Percentiles rank a stretch among this genome's conserved stretches.
Evolutionary conservation across 441 rosid species (phyloP).

Genomic region (Croton laevigatus): DNA sequence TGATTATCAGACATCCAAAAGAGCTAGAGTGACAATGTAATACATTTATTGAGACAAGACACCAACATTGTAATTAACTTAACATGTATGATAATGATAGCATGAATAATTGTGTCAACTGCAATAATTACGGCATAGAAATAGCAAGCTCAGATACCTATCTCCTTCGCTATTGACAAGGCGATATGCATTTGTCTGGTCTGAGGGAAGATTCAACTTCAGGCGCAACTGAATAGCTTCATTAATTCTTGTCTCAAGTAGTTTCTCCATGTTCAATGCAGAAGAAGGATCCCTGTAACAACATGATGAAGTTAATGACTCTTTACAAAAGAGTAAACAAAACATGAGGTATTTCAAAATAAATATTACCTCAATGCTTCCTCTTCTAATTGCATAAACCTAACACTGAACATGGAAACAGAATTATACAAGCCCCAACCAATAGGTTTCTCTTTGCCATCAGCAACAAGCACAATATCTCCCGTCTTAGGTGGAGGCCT

Average conservation of each 20-base stretch:
- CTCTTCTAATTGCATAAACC: conserved; percentile 90
- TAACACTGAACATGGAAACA: conserved; percentile 81
- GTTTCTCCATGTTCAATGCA: conserved; percentile 70
- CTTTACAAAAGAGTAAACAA: conserved; percentile 6
- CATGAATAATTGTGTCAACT: too few relatives aligned
- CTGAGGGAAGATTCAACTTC: conserved; percentile 70
- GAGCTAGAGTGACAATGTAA: neutral
- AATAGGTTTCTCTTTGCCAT: conserved; percentile 74
- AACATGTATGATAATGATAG: neutral
- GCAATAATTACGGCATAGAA: neutral
- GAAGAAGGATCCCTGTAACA: conserved; percentile 66
- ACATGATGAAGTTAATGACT: conserved; percentile 14
- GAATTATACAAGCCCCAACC: conserved; percentile 93
- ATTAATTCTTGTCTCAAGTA: conserved; percentile 58
- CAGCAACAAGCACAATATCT: conserved; percentile 84
- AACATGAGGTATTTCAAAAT: neutral
- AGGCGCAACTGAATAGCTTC: conserved; percentile 58
- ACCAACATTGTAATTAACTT: neutral
- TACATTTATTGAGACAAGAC: neutral
- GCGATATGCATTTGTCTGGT: conserved; percentile 73
- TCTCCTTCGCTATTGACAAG: conserved; percentile 91
- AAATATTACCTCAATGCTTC: conserved; percentile 54
- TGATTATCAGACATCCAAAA: neutral
- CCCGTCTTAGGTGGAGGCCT: conserved; percentile 83
- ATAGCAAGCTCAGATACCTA: conserved; percentile 36